Base-by-base conservation (phyloP, 345 rosid genomes). In the Streptanthus diversifolius region DNA sequence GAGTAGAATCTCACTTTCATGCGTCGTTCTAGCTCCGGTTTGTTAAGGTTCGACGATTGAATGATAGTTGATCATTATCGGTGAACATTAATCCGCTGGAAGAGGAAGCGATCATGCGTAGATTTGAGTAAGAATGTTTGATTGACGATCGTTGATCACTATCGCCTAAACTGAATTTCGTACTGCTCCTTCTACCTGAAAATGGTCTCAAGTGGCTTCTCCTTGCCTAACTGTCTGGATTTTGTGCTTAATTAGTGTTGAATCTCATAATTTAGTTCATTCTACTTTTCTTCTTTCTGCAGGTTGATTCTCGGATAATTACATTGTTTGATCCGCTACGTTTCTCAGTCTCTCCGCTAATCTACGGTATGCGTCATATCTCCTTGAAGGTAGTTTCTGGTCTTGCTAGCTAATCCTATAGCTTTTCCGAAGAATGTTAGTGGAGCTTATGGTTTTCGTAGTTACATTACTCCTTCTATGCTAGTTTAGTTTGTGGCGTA, bases 1-100 rank as follows among this genome's bases (percentile, higher is more conserved):
- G n/a, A 29, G 67, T 74, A 39, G 61, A 74, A 49, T 66, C 67
- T 66, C 52, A 66, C 53, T 29, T 19, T 48, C 15, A 51, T 30
- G 48, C 48, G 52, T 52, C 47, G 41, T 54, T 68, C 18, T 61
- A 7, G 63, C 63, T 61, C 45, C 21, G 39, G 33, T 44, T 60
- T 13, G 22, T 32, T 41, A 17, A 61, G 62, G 29, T 58, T 54
- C 70, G 57, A 66, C 66, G 48, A 52, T 29, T 5, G n/a, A n/a
- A n/a, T n/a, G n/a, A 5, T 63, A 18, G 43, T 52, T 15, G 39
- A 21, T 74, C 18, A 35, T 18, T 29, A 43, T 63, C 40, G n/a
- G 8, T 19, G 40, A 65, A 45, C 25, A 25, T 27, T 36, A 9
- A 35, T 55, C 4, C 14, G 18, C 22, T 25, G 13, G 61, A n/a